Base-by-base conservation (phyloP, 2,329 filamentous ascomycete genomes). In the Beauveria medogensis region DNA sequence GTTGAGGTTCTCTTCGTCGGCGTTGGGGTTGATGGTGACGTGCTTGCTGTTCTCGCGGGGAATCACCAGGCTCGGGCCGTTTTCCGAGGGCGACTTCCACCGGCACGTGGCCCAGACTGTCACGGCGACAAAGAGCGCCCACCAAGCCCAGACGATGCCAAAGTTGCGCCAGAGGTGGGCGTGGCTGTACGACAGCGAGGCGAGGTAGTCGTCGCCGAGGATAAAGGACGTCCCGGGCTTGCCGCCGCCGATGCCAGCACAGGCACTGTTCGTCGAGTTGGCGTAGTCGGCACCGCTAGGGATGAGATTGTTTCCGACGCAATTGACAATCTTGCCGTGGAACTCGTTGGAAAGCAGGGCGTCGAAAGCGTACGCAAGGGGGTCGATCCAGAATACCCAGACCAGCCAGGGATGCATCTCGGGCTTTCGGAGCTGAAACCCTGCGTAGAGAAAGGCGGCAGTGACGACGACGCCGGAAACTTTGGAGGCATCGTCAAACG, bases 271-370 rank as follows among this genome's bases (percentile, higher is more conserved):
- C 5, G 64, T 65, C 0, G 65, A 41, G 72, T 80, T 63, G 67
- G 67, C 55, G 61, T 83, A 86, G 1, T 74, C 73, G 0, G 77
- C 73, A 0, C 82, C 80, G 54, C 69, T 76, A 0, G 82, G 82
- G 3, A 85, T 74, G 6, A 85, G 70, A 62, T 81, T 82, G 30
- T 63, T 64, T 2, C 73, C 76, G 3, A 78, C 77, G 61, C 83
- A 85, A 1, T 75, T 72, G 20, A 85, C 78, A 2, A 67, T 75
- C 67, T 87, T 74, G 40, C 73, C 74, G 64, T 88, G 79, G 61
- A 91, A 90, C 68, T 92, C 88, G 66, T 91, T 91, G 0, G 85
- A 77, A 67, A 91, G 77, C 0, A 92, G 71, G 0, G 81, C 82
- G 64, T 90, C 85, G 61, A 90, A 91, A 0, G 79, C 85, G 62